A percentile compares a stretch with the other conserved stretches of the same genome.
Conservation (phyloP, 2,329 filamentous ascomycete genomes). For the Fusarium nygamai region DNA sequence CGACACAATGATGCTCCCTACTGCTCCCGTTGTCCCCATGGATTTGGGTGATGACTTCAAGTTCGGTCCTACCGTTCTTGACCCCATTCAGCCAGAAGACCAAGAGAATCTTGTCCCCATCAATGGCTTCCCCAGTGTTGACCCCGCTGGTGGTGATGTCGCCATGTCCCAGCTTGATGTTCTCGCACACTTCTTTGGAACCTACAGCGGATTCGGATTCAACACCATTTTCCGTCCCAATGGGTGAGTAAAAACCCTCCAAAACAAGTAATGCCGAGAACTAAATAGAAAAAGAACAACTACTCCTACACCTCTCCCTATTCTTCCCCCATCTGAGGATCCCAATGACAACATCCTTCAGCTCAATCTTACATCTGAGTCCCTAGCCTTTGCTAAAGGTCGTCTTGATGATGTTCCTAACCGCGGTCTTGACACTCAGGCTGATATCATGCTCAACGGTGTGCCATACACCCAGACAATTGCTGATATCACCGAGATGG, state of each 20-base stretch:
- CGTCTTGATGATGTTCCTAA: slow-evolving; percentile 50
- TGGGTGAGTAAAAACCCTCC: no score
- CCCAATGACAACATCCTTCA: slow-evolving; percentile 48
- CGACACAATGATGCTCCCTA: slow-evolving; percentile 11
- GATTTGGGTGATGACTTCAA: slow-evolving; percentile 24
- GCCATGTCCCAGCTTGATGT: slow-evolving; percentile 32
- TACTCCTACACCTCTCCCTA: slow-evolving; percentile 28
- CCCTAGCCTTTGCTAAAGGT: slow-evolving; percentile 43
- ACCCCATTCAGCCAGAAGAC: slow-evolving; percentile 22
- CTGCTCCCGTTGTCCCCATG: slow-evolving; percentile 23
- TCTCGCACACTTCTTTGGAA: slow-evolving; percentile 41
- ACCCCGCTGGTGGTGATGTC: slow-evolving; percentile 5
- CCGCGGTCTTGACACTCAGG: slow-evolving; percentile 48
- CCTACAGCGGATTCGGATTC: slow-evolving; percentile 49
- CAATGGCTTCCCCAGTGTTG: slow-evolving; percentile 8
- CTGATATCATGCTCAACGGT: slow-evolving; percentile 49
- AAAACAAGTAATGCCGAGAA: no score
- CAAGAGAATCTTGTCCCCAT: not conserved
- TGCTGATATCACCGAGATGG: slow-evolving; percentile 45
- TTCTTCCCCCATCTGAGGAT: slow-evolving; percentile 13
- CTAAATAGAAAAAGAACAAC: slow-evolving; percentile 14
- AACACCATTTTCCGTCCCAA: slow-evolving; percentile 53
- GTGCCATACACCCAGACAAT: slow-evolving; percentile 51
- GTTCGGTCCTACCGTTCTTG: slow-evolving; percentile 27
- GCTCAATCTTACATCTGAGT: slow-evolving; percentile 52